Evolutionary conservation across 1,284 basidiomycete species (phyloP).

Genomic region (Coniferiporia weirii): DNA sequence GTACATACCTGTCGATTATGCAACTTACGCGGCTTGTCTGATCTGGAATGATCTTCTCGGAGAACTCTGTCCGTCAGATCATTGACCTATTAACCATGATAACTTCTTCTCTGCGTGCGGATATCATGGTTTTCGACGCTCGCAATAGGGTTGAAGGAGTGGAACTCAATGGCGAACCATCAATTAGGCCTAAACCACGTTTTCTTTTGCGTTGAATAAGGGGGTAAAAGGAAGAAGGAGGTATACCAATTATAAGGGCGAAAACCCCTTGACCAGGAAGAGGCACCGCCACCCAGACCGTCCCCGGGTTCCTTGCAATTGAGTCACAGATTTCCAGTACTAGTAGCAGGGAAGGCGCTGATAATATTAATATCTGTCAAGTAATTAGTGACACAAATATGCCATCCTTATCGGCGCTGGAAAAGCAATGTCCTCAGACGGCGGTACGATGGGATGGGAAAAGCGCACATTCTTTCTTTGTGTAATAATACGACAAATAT

Average conservation of each 20-base stretch:
- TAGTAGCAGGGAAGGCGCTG: constrained; percentile 27
- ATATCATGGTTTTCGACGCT: too few relatives aligned
- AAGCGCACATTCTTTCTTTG: constrained; percentile 23
- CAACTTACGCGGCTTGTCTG: too few relatives aligned
- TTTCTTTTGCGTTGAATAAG: constrained; percentile 30
- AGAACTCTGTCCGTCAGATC: constrained; percentile 40
- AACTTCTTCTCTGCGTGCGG: constrained; percentile 38
- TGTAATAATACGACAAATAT: constrained; percentile 30
- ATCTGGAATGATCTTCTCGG: constrained; percentile 54
- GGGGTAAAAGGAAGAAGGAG: constrained; percentile 32
- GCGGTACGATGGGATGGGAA: constrained; percentile 12
- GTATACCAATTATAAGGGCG: constrained; percentile 27
- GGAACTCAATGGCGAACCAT: constrained; percentile 31
- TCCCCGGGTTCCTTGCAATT: constrained; percentile 25
- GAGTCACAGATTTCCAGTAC: constrained; percentile 29
- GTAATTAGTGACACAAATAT: constrained; percentile 30
- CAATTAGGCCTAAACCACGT: constrained; percentile 28
- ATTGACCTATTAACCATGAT: constrained; percentile 59
- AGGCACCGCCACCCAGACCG: constrained; percentile 24
- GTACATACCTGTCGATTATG: constrained; percentile 61
- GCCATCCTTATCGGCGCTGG: constrained; percentile 32
- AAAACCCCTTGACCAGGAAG: constrained; percentile 14
- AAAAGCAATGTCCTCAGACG: constrained; percentile 7
- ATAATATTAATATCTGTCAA: constrained; percentile 23
- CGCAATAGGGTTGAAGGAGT: too few relatives aligned